Evolutionary conservation across 805 yeast species (phyloP).

Genomic region (Candida odintsovae): DNA sequence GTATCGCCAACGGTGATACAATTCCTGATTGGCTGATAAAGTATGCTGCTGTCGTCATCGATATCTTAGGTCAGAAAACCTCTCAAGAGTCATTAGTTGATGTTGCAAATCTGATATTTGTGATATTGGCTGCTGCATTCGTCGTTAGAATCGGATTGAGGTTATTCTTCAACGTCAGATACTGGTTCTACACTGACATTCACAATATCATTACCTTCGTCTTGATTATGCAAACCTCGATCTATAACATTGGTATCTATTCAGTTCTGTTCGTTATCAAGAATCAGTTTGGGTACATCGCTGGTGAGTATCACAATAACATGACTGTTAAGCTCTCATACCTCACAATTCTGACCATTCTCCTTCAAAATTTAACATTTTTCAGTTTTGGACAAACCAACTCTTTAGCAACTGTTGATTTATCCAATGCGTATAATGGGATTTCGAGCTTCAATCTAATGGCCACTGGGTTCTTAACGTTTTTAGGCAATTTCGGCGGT

Average conservation of each 20-base stretch:
- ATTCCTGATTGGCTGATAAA: slow-evolving; percentile 36
- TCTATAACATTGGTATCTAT: slow-evolving; percentile 44
- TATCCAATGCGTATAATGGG: slow-evolving; percentile 92
- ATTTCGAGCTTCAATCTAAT: slow-evolving; percentile 61
- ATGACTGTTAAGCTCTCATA: slow-evolving; percentile 5
- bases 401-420: slow-evolving; percentile 84
- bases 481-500: slow-evolving; percentile 78
- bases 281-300: slow-evolving; percentile 5
- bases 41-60: slow-evolving; percentile 25
- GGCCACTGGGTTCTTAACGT: slow-evolving; percentile 72
- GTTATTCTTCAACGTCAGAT: neutral
- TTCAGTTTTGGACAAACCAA: slow-evolving; percentile 90
- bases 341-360: slow-evolving; percentile 25
- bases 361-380: slow-evolving; percentile 71
- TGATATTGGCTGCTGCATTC: slow-evolving; percentile 27
- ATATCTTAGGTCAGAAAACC: slow-evolving; percentile 25
- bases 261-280: slow-evolving; percentile 31
- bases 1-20: slow-evolving; percentile 45
- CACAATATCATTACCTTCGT: slow-evolving; percentile 33
- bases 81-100: slow-evolving; percentile 28
- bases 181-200: slow-evolving; percentile 30
- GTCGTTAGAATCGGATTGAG: slow-evolving; percentile 25
- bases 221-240: slow-evolving; percentile 44
- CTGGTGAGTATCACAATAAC: neutral
- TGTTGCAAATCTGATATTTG: slow-evolving; percentile 30